phyloP scores from a whole-genome alignment of 352 stramenopile species.

The Pythium guiyangense region DNA sequence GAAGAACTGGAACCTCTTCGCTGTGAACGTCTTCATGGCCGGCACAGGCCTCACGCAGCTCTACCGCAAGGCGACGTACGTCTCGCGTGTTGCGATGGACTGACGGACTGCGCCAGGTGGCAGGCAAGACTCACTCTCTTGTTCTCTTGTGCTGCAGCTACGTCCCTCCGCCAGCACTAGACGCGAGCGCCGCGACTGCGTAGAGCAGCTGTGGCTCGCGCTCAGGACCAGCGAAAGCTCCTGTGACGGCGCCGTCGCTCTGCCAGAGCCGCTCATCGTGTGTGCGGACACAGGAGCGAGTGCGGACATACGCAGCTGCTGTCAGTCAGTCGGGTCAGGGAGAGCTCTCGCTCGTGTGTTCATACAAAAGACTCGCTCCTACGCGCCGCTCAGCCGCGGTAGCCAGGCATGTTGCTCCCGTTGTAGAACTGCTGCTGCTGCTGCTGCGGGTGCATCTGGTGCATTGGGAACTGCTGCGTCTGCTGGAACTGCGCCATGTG shows the following conservation, averaged over 20 bases:
- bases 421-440: conserved; percentile 10
- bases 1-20: conserved; percentile 90
- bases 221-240: too few species aligned
- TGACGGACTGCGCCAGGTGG: neutral
- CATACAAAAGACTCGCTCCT: conserved; percentile 1
- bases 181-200: too few species aligned
- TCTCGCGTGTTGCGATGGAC: neutral
- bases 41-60: conserved; percentile 82
- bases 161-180: too few species aligned
- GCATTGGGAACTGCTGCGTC: conserved; percentile 14
- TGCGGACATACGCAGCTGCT: too few species aligned
- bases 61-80: conserved; percentile 72
- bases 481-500: conserved; percentile 2
- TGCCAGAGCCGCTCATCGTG: too few species aligned
- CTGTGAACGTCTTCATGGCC: conserved; percentile 89
- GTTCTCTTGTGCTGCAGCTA: neutral
- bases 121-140: neutral
- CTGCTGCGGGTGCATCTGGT: conserved; percentile 3
- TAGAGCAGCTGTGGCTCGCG: too few species aligned
- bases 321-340: too few species aligned
- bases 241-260: too few species aligned
- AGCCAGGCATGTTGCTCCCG: conserved; percentile 6
- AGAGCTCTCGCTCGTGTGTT: neutral
- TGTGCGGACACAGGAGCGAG: too few species aligned
- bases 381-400: conserved; percentile 6